Base-by-base conservation (phyloP, 331 rosid genomes). In the Malus hybrid region DNA sequence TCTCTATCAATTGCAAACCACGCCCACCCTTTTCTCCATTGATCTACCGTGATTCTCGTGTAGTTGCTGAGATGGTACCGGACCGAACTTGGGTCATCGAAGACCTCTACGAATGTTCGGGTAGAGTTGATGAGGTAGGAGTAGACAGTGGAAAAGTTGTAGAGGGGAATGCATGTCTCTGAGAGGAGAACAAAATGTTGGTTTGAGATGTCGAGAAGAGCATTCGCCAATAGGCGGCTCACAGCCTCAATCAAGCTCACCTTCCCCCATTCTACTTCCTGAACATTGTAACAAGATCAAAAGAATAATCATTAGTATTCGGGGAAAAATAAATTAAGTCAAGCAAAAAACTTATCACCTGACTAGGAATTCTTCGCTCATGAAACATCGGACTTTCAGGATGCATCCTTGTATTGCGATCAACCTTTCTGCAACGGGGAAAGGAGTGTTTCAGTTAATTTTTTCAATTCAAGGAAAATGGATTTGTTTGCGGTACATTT, bases 21-120 rank as follows among this genome's bases (percentile, higher is more conserved):
- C 10, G 91, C 93, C 0, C 91, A 93, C 3, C 97, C 96, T 77
- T 93, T 93, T 15, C 97, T 82, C 96, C 98, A 93, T 46, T 93
- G 88, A 1, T 19, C 15, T 1, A 93, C 56, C 14, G 88, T 62
- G 75, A 91, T 75, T 0, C 13, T 12, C 0, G 98, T 93, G 12
- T 15, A 44, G 60, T 73, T 20, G 22, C 44, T 62, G 15, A 39
- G 34, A 3, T 5, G 10, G 68, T 91, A 91, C 14, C 98, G 82
- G 20, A 81, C 91, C 0, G 30, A 2, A 42, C 95, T 69, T 1
- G 85, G 84, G 6, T 86, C 86, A 5, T 91, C 96, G 3, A 30
- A 86, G 2, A 89, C 86, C 89, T 84, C 84, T 18, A 91, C 85
- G 29, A 84, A 82, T 63, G 72, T 87, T 61, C 79, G 68, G 18